Percentiles rank a stretch among this genome's conserved stretches.
These are phyloP conservation scores for cucumber (Cucumis sativus) DNA, from an alignment of 306 rosid genomes.

Conservation along the genomic window DNA sequence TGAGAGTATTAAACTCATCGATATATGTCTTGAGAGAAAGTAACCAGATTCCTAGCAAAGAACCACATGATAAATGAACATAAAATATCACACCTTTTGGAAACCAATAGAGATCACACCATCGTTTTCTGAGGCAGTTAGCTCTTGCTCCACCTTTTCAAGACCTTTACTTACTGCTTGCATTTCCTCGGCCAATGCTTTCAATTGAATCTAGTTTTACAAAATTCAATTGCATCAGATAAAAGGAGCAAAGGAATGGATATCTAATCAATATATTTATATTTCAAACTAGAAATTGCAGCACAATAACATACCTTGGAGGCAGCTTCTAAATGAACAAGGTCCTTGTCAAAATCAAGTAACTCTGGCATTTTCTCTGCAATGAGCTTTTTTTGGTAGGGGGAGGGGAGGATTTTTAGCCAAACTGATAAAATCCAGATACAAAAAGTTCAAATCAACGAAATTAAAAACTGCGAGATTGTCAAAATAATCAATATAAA, in stretches of 20 bases:
- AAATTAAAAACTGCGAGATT: neutral
- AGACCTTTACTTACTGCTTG: slow-evolving; percentile 98
- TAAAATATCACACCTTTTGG: slow-evolving; percentile 43
- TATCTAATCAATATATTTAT: neutral
- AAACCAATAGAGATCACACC: slow-evolving; percentile 77
- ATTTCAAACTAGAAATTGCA: neutral
- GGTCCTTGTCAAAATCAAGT: slow-evolving; percentile 90
- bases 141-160: slow-evolving; percentile 96
- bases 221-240: slow-evolving; percentile 4
- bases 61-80: slow-evolving; percentile 2
- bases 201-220: slow-evolving; percentile 71
- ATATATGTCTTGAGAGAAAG: neutral
- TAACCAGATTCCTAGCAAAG: neutral
- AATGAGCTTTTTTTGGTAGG: slow-evolving; percentile 39
- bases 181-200: slow-evolving; percentile 98
- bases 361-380: slow-evolving; percentile 92
- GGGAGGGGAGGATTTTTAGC: neutral
- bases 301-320: slow-evolving; percentile 55
- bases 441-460: neutral
- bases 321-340: slow-evolving; percentile 83
- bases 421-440: neutral
- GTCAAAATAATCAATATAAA: neutral
- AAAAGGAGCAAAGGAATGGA: neutral
- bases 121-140: slow-evolving; percentile 71
- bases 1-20: neutral